Evolutionary conservation across 1,284 basidiomycete species (phyloP).

Genomic region (Tausonia pullulans): DNA sequence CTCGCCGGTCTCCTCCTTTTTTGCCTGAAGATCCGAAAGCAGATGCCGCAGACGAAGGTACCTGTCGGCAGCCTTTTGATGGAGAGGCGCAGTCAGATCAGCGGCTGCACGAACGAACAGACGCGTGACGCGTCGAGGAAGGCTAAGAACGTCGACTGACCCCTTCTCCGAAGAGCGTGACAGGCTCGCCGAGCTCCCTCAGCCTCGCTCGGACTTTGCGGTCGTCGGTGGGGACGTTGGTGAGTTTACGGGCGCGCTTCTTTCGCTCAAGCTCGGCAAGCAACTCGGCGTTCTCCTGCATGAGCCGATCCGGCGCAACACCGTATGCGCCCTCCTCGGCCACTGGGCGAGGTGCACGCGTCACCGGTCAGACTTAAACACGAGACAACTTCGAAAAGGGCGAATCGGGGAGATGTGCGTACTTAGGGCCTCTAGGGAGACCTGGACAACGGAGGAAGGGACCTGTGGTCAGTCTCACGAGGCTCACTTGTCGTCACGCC

Average conservation of each 20-base stretch:
- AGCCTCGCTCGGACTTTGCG: conserved; percentile 76
- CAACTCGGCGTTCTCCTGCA: conserved; percentile 53
- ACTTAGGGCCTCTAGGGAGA: too few species aligned
- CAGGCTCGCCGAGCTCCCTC: conserved; percentile 87
- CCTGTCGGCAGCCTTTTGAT: conserved; percentile 42
- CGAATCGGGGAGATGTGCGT: too few species aligned
- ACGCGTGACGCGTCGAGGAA: background rate
- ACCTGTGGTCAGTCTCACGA: too few species aligned
- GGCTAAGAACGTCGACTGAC: conserved; percentile 43
- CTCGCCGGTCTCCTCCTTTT: conserved; percentile 52
- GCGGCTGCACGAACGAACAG: background rate
- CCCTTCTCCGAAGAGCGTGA: conserved; percentile 93
- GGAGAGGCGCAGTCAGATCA: conserved; percentile 1
- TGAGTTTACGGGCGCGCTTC: conserved; percentile 83
- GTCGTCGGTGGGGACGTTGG: conserved; percentile 87
- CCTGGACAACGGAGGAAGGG: too few species aligned
- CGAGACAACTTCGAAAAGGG: too few species aligned
- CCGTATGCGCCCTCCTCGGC: conserved; percentile 6
- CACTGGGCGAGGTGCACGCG: background rate
- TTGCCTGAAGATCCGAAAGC: conserved; percentile 76
- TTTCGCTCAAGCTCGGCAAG: conserved; percentile 88
- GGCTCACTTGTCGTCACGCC: too few species aligned
- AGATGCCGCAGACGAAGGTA: conserved; percentile 89
- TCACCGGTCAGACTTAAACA: too few species aligned
- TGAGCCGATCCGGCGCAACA: conserved; percentile 31